Percentiles rank a stretch among this genome's conserved stretches.
These are phyloP conservation scores for Isatis tinctoria DNA, from an alignment of 345 rosid species.

Conservation along the genomic window DNA sequence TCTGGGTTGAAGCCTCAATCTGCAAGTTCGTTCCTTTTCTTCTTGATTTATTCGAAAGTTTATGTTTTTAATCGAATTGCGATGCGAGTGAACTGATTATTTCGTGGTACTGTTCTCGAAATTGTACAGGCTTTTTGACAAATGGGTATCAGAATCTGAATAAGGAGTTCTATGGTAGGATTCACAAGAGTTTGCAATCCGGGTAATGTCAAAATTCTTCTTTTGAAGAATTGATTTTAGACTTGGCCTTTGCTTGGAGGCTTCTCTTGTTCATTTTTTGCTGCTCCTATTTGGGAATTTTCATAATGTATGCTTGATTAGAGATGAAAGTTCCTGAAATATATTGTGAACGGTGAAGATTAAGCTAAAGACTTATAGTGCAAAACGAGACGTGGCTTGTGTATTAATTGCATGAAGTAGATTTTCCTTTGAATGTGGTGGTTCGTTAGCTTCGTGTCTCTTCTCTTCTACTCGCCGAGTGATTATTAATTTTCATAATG, in stretches of 20 bases:
- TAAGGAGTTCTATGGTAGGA: slow-evolving; percentile 65
- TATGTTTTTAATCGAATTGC: not conserved
- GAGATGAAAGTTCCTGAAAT: not conserved
- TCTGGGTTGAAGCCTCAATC: slow-evolving; percentile 76
- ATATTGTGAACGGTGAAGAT: not conserved
- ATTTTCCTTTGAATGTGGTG: not conserved
- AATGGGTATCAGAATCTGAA: slow-evolving; percentile 52
- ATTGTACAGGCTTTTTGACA: slow-evolving; percentile 41
- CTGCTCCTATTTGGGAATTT: not conserved
- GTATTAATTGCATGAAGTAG: not conserved
- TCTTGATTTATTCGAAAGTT: not conserved
- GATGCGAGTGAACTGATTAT: not conserved
- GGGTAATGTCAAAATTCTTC: slow-evolving; percentile 39
- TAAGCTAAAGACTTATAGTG: not conserved
- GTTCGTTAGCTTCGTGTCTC: not conserved
- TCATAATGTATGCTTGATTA: not conserved
- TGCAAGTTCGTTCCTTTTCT: slow-evolving; percentile 43
- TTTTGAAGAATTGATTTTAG: not conserved
- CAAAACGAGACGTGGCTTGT: not conserved
- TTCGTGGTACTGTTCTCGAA: slow-evolving; percentile 1
- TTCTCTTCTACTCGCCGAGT: not conserved
- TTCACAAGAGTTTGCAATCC: slow-evolving; percentile 61
- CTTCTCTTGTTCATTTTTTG: slow-evolving; percentile 1
- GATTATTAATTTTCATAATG: too few species aligned
- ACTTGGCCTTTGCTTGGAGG: not conserved